Conservation (phyloP, 75 land plant species). For the Adiantum capillusveneris region DNA sequence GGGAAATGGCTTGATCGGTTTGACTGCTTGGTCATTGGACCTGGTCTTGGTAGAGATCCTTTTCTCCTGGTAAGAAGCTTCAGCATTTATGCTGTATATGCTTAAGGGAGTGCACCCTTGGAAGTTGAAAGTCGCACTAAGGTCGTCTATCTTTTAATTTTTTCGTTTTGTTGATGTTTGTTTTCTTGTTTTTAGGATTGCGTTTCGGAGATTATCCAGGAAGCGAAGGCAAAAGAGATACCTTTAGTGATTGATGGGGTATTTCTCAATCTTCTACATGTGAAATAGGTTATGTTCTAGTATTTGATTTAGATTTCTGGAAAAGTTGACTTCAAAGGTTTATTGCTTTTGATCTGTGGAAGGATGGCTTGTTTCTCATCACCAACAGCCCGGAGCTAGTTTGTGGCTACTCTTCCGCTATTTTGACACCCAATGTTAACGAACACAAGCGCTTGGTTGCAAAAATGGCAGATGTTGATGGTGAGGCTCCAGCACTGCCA, state of each 20-base stretch:
- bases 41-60: constrained; percentile 96
- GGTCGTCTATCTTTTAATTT: no score
- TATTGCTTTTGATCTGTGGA: background rate
- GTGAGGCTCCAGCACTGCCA: constrained; percentile 35
- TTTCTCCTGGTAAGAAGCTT: constrained; percentile 63
- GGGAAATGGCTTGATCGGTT: constrained; percentile 86
- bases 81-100: constrained; percentile 1
- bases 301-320: no score
- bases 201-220: constrained; percentile 66
- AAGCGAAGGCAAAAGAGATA: constrained; percentile 50
- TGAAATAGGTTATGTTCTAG: no score
- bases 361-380: constrained; percentile 96
- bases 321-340: no score
- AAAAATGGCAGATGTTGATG: constrained; percentile 39
- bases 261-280: no score
- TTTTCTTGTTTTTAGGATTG: constrained; percentile 58
- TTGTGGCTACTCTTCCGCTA: constrained; percentile 66
- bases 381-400: constrained; percentile 80
- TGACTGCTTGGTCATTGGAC: constrained; percentile 92
- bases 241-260: constrained; percentile 95
- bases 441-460: constrained; percentile 86
- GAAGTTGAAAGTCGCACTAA: no score
- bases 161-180: no score
- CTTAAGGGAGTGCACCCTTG: background rate
- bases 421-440: constrained; percentile 82